Conservation (phyloP, 2,329 filamentous ascomycete species). For the Magnaporthales sp. region DNA sequence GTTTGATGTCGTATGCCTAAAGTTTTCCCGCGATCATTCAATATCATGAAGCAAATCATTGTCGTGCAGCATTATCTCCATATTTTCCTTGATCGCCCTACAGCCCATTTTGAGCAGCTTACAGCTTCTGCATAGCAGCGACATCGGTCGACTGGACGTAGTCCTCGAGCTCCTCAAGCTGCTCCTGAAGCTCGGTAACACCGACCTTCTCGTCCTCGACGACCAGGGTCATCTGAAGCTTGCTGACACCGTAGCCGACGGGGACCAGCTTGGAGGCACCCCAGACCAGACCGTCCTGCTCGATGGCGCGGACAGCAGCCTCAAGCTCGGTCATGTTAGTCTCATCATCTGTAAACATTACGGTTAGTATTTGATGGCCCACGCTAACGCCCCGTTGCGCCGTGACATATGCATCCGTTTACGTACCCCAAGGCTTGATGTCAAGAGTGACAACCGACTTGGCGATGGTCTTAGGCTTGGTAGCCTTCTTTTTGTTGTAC, state of each 20-base stretch:
- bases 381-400: not conserved
- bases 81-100: not conserved
- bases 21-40: not conserved
- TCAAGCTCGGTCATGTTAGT: constrained; percentile 83
- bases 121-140: constrained; percentile 88
- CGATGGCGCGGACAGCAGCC: constrained; percentile 69
- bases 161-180: constrained; percentile 81
- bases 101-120: constrained; percentile 27
- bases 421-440: constrained; percentile 97
- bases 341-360: constrained; percentile 64
- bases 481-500: constrained; percentile 95
- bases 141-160: constrained; percentile 92
- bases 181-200: constrained; percentile 73
- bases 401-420: constrained; percentile 3
- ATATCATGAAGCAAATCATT: not conserved
- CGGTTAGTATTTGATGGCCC: not conserved
- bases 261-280: constrained; percentile 82
- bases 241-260: constrained; percentile 96
- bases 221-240: constrained; percentile 97
- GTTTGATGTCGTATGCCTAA: not conserved
- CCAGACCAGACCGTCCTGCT: constrained; percentile 94
- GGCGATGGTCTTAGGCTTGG: constrained; percentile 82
- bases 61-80: not conserved
- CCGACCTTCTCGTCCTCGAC: constrained; percentile 96
- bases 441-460: constrained; percentile 96